These are phyloP conservation scores for Plasmodium gonderi DNA, from an alignment of 169 alveolate species.

Conservation along the genomic window DNA sequence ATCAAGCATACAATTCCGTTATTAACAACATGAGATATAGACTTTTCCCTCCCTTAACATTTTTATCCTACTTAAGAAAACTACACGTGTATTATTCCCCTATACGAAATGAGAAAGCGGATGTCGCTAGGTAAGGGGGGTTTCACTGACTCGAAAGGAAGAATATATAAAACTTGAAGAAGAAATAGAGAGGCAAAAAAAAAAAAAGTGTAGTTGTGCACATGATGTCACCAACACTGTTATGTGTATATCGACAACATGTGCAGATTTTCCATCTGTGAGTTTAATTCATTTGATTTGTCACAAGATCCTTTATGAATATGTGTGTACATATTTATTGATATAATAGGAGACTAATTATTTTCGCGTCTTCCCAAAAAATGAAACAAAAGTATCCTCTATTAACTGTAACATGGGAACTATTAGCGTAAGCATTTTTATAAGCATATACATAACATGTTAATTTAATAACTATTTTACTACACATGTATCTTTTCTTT, in stretches of 20 bases:
- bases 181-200: not conserved
- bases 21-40: conserved; percentile 51
- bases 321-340: too few species aligned
- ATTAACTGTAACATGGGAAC: conserved; percentile 85
- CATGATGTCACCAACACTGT: too few species aligned
- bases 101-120: conserved; percentile 54
- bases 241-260: too few species aligned
- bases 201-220: too few species aligned
- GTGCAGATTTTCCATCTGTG: too few species aligned
- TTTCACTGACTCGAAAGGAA: not conserved
- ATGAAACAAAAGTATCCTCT: conserved; percentile 80
- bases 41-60: conserved; percentile 63
- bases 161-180: not conserved
- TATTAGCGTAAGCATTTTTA: conserved; percentile 75
- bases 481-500: not conserved
- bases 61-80: conserved; percentile 36
- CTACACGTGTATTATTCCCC: conserved; percentile 62
- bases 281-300: too few species aligned
- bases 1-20: not conserved
- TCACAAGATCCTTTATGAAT: too few species aligned
- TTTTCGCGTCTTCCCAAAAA: conserved; percentile 82
- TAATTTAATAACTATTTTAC: not conserved
- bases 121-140: conserved; percentile 47
- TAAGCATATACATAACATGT: not conserved
- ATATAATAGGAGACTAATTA: conserved; percentile 77